Evolutionary conservation across 441 rosid species (phyloP), one percentile per base, ranked within the genome.

Genomic region (Syzygium malaccense): DNA sequence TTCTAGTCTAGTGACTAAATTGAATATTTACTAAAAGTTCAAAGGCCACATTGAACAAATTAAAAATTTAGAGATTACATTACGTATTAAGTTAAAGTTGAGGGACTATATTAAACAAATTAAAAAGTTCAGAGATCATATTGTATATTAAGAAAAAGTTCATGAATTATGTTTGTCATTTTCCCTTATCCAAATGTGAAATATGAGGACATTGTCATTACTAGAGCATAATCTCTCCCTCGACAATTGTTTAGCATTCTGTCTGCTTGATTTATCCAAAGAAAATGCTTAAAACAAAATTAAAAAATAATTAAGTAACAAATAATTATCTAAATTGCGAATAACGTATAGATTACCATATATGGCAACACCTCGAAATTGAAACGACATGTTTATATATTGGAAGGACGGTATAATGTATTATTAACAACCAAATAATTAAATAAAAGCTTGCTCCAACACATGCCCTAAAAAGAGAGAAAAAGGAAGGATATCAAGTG

Each of bases 261-360:
- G 7, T 68, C 37, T 0, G 8, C 4, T 68, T 33, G 48, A 11
- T 19, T 3, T 32, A 2, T 32, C 45, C 0, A 0, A 66, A 66
- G 4, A 32, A 32, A 25, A 66, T 9, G 19, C 26, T 18, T 33
- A 2, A 10, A 33, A 71, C 0, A 33, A 11, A 19, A 71, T 0
- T 2, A 3, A 71, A 1, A 68, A 5, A 68, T 5, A 10, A 68
- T 5, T 10, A 33, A 30, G 41, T 30, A 4, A 71, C 4, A 33
- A 33, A 33, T 19, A 33, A 37, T 71, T 19, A 0, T 37, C 26
- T 37, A 71, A 71, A 20, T 13, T 20, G 4, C 5, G 28, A 5
- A 71, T 71, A 20, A 33, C 15, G 2, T 37, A 26, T 19, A 19
- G 14, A 33, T 66, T 18, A 12, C 28, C 60, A 57, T 57, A 9